A percentile compares a stretch with the other conserved stretches of the same genome.
Evolutionary conservation across 2,329 filamentous ascomycete genomes (phyloP).

Genomic region (Ceratocystis harringtonii): DNA sequence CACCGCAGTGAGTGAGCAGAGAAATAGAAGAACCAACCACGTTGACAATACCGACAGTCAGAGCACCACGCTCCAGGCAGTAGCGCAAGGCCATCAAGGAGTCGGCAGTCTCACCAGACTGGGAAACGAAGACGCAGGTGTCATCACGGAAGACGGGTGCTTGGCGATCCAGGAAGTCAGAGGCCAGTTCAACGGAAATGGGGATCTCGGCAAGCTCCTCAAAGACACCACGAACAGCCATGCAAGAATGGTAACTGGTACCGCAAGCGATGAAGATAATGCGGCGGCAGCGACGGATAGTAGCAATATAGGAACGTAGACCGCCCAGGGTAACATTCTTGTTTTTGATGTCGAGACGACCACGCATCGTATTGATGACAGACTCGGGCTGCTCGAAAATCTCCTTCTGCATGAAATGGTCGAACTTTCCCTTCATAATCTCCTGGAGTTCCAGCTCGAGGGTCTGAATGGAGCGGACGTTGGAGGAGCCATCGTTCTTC

Average conservation of each 20-base stretch:
- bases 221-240: slow-evolving; percentile 95
- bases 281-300: slow-evolving; percentile 88
- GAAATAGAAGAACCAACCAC: slow-evolving; percentile 98
- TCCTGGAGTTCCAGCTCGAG: slow-evolving; percentile 97
- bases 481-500: slow-evolving; percentile 92
- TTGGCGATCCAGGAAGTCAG: slow-evolving; percentile 92
- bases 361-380: slow-evolving; percentile 99
- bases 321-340: slow-evolving; percentile 93
- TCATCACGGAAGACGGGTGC: slow-evolving; percentile 98
- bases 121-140: slow-evolving; percentile 96
- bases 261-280: slow-evolving; percentile 99
- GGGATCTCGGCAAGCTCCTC: slow-evolving; percentile 97
- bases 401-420: slow-evolving; percentile 99
- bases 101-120: slow-evolving; percentile 96
- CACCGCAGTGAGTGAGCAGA: slow-evolving; percentile 96
- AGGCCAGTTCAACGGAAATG: slow-evolving; percentile 90
- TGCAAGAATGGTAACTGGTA: slow-evolving; percentile 97
- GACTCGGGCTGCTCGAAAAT: slow-evolving; percentile 99
- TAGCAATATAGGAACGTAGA: slow-evolving; percentile 87
- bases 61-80: slow-evolving; percentile 90
- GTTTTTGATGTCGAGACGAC: slow-evolving; percentile 83
- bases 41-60: slow-evolving; percentile 97
- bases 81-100: slow-evolving; percentile 94
- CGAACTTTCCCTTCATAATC: slow-evolving; percentile 99
- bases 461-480: slow-evolving; percentile 95